Percentiles rank a stretch among this genome's conserved stretches.
phyloP scores from a whole-genome alignment of 345 rosid genomes.

The Linum lewisii region DNA sequence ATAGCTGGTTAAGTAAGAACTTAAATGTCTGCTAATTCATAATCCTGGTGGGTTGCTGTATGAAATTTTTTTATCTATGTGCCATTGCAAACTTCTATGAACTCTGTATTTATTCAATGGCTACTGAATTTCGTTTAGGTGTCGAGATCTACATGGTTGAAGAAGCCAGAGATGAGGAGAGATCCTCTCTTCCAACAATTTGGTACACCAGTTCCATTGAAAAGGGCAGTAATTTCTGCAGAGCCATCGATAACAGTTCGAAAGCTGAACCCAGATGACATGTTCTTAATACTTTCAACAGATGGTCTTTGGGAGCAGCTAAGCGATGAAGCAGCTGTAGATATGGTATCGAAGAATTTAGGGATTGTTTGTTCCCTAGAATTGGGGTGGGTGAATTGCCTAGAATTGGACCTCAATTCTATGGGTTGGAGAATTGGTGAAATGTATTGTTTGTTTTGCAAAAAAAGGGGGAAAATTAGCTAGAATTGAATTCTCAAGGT shows the following conservation, averaged over 20 bases:
- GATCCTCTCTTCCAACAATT: conserved; percentile 27
- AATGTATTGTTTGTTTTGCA: too few relatives aligned
- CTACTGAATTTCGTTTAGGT: conserved; percentile 19
- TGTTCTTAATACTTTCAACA: conserved; percentile 43
- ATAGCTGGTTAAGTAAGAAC: too few relatives aligned
- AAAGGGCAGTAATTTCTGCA: conserved; percentile 39
- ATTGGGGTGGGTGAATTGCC: too few relatives aligned
- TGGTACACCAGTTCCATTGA: conserved; percentile 26
- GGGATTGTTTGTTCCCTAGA: too few relatives aligned
- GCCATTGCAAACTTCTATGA: too few relatives aligned
- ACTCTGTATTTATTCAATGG: background rate
- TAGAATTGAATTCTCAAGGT: too few relatives aligned
- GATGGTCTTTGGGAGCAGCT: conserved; percentile 57
- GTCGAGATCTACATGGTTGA: conserved; percentile 45
- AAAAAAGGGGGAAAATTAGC: too few relatives aligned
- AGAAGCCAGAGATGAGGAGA: conserved; percentile 37
- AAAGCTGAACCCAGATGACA: conserved; percentile 27
- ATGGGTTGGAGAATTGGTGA: too few relatives aligned
- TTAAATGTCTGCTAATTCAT: too few relatives aligned
- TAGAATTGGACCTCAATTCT: too few relatives aligned
- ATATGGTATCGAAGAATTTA: conserved; percentile 28
- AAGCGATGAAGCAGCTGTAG: conserved; percentile 39
- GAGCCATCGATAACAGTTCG: conserved; percentile 37
- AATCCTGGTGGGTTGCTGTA: too few relatives aligned
- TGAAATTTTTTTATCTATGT: too few relatives aligned